Base-by-base conservation (phyloP, 1,139 yeast species). In the Wickerhamomyces sp. region DNA sequence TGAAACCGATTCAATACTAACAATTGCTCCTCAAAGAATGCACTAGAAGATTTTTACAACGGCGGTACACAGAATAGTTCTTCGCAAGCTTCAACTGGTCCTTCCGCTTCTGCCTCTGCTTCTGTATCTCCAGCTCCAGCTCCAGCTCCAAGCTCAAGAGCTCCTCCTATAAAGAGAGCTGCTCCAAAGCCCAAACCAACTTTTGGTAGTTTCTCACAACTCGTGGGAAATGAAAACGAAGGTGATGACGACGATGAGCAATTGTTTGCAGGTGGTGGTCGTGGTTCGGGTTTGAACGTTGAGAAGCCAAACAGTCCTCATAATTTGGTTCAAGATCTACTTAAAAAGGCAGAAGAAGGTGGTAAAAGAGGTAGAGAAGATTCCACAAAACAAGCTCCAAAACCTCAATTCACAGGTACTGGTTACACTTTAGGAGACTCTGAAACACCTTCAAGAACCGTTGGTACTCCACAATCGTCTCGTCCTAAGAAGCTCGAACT, bases 231-330 rank as follows among this genome's bases (percentile, higher is more conserved):
- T 16, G 53, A 56, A 10, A 61, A 54, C 37, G 50, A 52, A 26
- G 75, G 70, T 17, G 80, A 73, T 27, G 85, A 79, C 36, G 85
- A 75, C 39, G 77, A 78, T 33, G 75, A 79, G 14, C 74, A 80
- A 46, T 79, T 87, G 46, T 76, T 85, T 58, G 94, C 91, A 51
- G 91, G 97, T 4, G 96, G 96, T 16, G 98, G 96, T 37, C 96
- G 89, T 57, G 89, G 89, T 52, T 86, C 96, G 2, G 97, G 84
- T 1, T 67, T 91, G 46, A 95, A 91, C 47, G 96, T 91, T 11
- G 95, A 93, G 55, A 89, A 89, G 55, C 97, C 97, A 9, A 37
- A 49, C 76, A 79, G 51, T 42, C 66, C 66, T 36, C 59, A 55
- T 18, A 54, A 65, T 23, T 51, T 80, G 29, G 78, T 80, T 18